Percentiles rank a stretch among this genome's conserved stretches.
These are phyloP conservation scores for Flaveria trinervia DNA, from an alignment of 129 eudicot species.

Conservation along the genomic window DNA sequence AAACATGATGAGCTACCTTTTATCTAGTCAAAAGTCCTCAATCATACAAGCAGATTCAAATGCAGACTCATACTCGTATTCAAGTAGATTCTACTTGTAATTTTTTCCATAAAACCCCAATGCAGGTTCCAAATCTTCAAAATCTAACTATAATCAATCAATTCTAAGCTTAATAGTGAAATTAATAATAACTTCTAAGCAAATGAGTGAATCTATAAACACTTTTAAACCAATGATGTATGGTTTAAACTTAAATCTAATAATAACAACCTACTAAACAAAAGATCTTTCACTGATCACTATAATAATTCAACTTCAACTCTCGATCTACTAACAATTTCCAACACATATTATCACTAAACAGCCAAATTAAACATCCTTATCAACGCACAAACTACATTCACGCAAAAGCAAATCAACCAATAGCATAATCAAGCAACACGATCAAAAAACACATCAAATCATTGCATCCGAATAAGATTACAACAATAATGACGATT, in stretches of 20 bases:
- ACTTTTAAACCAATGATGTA: not conserved
- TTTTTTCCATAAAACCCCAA: not conserved
- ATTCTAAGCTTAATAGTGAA: not conserved
- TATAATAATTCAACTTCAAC: slow-evolving; percentile 7
- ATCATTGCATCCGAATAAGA: not conserved
- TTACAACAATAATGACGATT: not conserved
- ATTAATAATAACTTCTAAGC: not conserved
- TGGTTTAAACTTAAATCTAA: not conserved
- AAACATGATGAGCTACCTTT: not conserved
- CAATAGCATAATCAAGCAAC: slow-evolving; percentile 7
- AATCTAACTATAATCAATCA: not conserved
- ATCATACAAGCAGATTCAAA: not conserved
- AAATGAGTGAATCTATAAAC: not conserved
- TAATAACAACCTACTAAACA: no score
- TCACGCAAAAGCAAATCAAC: slow-evolving; percentile 13
- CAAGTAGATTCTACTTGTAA: not conserved
- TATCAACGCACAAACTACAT: not conserved
- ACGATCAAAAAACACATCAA: not conserved
- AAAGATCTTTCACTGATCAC: not conserved
- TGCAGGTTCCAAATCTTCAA: not conserved
- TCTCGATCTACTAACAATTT: not conserved
- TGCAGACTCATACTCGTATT: not conserved
- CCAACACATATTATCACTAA: not conserved
- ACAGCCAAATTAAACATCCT: not conserved
- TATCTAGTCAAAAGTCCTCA: not conserved